Base-by-base conservation (phyloP, 495 filamentous ascomycete genomes). In the Aspergillus homomorphus region DNA sequence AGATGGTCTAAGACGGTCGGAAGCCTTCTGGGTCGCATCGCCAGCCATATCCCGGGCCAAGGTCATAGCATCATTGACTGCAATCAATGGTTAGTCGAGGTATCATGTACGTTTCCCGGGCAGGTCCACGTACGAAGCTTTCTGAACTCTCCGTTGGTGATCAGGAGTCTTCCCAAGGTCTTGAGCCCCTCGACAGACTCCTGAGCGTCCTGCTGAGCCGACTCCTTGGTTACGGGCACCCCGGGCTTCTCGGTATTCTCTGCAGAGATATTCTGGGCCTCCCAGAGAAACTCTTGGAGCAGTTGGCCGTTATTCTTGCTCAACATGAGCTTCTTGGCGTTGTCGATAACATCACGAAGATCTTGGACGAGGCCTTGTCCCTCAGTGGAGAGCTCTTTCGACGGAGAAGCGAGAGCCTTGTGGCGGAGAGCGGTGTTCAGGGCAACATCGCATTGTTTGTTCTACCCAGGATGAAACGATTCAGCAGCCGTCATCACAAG, bases 131-230 rank as follows among this genome's bases (percentile, higher is more conserved):
- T 80, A 94, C 90, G 73, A 20, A 97, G 84, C 78, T 97, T 97
- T 48, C 92, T 83, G 79, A 97, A 97, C 75, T 97, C 92, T 58
- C 94, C 95, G 62, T 98, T 98, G 58, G 92, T 92, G 69, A 98
- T 87, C 60, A 98, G 76, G 48, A 98, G 82, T 12, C 88, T 92
- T 45, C 95, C 94, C 8, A 98, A 74, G 2, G 89, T 95, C 53
- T 89, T 87, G 26, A 98, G 74, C n/a, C 95, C 94, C 56, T 95
- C 87, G 33, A 92, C 74, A 3, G 86, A 89, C 69, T 91, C 75
- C 61, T 88, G 86, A 20, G 88, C 90, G 71, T 97, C 90, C 64
- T 92, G 89, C 70, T 87, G 81, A 4, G 88, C 89, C 4, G 80
- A 80, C 0, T 88, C 84, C 75, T 89, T 94, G 64, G 84, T 80